Evolutionary conservation across 2,329 filamentous ascomycete genomes (phyloP).

Genomic region (Aspergillus texensis): DNA sequence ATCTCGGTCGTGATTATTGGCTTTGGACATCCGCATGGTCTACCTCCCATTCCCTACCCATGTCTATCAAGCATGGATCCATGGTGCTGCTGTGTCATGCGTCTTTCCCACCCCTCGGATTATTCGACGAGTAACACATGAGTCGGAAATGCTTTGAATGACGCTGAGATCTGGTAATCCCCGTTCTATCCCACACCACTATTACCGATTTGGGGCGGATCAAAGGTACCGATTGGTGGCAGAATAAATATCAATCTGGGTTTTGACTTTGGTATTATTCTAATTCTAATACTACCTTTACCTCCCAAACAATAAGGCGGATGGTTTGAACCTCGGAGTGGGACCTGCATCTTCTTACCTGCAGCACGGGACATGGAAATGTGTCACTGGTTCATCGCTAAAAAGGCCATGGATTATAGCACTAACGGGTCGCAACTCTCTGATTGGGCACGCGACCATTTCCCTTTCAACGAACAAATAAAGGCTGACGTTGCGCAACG

Average conservation of each 20-base stretch:
- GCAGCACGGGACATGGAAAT: slow-evolving; percentile 5
- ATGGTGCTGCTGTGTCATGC: slow-evolving; percentile 15
- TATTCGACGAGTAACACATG: background rate
- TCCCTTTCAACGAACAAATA: background rate
- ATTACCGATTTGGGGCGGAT: background rate
- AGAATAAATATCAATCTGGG: background rate
- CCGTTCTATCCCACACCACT: background rate
- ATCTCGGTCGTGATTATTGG: slow-evolving; percentile 9
- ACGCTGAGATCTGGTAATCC: background rate
- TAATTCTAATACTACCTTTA: background rate
- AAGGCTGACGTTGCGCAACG: slow-evolving; percentile 3
- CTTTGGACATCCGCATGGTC: slow-evolving; percentile 3
- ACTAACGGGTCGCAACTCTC: background rate
- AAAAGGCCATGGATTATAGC: background rate
- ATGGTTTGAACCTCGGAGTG: background rate
- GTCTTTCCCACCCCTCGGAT: slow-evolving; percentile 9
- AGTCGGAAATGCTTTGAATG: background rate
- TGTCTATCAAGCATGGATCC: slow-evolving; percentile 5
- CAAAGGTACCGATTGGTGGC: background rate
- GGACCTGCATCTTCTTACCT: slow-evolving; percentile 5
- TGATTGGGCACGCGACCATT: slow-evolving; percentile 6
- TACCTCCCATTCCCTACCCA: background rate
- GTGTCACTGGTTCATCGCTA: slow-evolving; percentile 2
- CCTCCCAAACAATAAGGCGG: background rate
- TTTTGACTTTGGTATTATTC: background rate